phyloP scores from a whole-genome alignment of 768 basidiomycete genomes.

The Boletus vinaceobasis region DNA sequence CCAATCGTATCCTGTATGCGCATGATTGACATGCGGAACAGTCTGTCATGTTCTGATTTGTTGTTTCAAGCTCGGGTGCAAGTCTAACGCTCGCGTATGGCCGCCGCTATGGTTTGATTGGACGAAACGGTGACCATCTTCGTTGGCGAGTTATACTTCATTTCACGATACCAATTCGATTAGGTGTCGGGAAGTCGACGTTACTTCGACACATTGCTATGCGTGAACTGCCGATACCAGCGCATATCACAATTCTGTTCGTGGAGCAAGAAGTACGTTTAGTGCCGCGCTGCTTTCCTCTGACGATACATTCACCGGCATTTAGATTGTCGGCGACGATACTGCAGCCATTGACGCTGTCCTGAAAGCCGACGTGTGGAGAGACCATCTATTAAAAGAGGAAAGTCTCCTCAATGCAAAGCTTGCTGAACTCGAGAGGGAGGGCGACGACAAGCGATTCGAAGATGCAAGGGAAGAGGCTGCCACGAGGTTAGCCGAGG shows the following conservation, averaged over 20 bases:
- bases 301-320: background rate
- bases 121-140: conserved; percentile 62
- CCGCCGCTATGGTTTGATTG: conserved; percentile 88
- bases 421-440: conserved; percentile 66
- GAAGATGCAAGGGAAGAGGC: conserved; percentile 87
- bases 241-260: conserved; percentile 95
- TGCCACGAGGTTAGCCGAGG: conserved; percentile 76
- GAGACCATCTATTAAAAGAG: conserved; percentile 87
- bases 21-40: background rate
- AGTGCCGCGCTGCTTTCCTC: background rate
- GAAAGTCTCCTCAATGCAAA: conserved; percentile 72
- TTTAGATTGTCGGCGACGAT: conserved; percentile 87
- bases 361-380: conserved; percentile 99
- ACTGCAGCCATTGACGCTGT: conserved; percentile 91
- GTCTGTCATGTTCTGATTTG: conserved; percentile 2
- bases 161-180: background rate
- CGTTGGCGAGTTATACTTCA: background rate
- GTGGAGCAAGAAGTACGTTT: conserved; percentile 90
- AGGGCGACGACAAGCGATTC: conserved; percentile 74
- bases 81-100: conserved; percentile 85
- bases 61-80: conserved; percentile 63
- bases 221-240: conserved; percentile 89
- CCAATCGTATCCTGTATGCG: conserved; percentile 83
- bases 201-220: conserved; percentile 91
- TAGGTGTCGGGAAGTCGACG: conserved; percentile 95